A percentile compares a stretch with the other conserved stretches of the same genome.
Evolutionary conservation across 2,329 filamentous ascomycete species (phyloP).

Genomic region (Fusarium pininemorale): DNA sequence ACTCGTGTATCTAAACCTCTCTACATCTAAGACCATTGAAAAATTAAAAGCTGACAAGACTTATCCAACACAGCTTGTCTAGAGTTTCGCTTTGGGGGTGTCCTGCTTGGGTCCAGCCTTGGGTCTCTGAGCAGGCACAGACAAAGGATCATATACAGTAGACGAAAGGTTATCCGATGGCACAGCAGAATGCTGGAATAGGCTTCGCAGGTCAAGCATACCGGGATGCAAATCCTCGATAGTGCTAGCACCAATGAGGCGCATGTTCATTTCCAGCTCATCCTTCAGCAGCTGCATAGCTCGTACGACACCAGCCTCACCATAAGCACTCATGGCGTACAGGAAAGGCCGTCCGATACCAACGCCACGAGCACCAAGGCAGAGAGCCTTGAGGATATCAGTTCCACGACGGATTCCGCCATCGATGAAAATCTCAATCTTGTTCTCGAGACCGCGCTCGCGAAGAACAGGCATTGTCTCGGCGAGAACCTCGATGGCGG

Average conservation of each 20-base stretch:
- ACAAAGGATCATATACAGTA: constrained; percentile 64
- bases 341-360: constrained; percentile 95
- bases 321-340: constrained; percentile 95
- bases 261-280: constrained; percentile 99
- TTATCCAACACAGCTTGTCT: constrained; percentile 31
- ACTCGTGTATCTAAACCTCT: constrained; percentile 28
- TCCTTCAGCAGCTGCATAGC: constrained; percentile 94
- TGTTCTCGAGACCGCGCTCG: constrained; percentile 75
- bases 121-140: constrained; percentile 60
- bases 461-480: constrained; percentile 92
- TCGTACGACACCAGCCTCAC: constrained; percentile 83
- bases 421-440: constrained; percentile 89
- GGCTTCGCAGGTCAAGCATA: constrained; percentile 79
- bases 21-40: constrained; percentile 24
- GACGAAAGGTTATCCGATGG: constrained; percentile 59
- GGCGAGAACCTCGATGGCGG: constrained; percentile 87
- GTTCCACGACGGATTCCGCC: constrained; percentile 90
- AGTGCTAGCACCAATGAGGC: constrained; percentile 81
- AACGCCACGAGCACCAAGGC: constrained; percentile 89
- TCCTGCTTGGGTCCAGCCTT: constrained; percentile 43
- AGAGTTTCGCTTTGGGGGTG: constrained; percentile 56
- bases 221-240: constrained; percentile 82
- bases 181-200: constrained; percentile 64
- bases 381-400: constrained; percentile 94
- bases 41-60: not conserved